Base-by-base conservation (phyloP, 2,329 filamentous ascomycete species). In the Hortaea sp. region DNA sequence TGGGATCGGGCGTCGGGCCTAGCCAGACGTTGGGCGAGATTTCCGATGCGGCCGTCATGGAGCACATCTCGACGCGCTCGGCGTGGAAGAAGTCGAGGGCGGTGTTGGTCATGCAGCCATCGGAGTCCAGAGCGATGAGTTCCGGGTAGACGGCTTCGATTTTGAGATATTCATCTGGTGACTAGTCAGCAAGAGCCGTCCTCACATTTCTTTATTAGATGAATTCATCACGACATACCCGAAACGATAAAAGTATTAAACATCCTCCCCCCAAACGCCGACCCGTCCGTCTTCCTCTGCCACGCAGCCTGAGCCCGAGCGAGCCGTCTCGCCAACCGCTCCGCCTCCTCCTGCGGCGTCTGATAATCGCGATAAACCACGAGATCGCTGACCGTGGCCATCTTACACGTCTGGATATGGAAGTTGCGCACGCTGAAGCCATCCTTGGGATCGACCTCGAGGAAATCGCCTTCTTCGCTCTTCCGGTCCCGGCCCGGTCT, bases 371-470 rank as follows among this genome's bases (percentile, higher is more conserved):
- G 88, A 62, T 98, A 98, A 1, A 98, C 78, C 37, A 98, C 77
- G 53, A 98, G 87, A 63, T 98, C 92, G 0, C 89, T 95, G 6
- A 92, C 78, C 53, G 85, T 79, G 45, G 89, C 89, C 53, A 86
- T 72, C 65, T 98, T 98, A 48, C 85, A 85, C 0, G 86, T 78
- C 65, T 98, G 92, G 35, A 97, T 97, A 58, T 97, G 90, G 62
- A 98, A 98, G 64, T 97, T 97, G 40, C 92, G 81, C 39, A 97
- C 89, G 4, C 88, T 95, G 62, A 97, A 97, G 6, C 92, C 92
- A 54, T 94, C 86, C 46, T 72, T 77, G 1, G 92, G 92, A 60
- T 98, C 92, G 37, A 83, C 77, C 39, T 94, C 86, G 50, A 88
- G 69, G 60, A 98, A 95, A 20, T 81, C 74, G 39, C 76, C 67